phyloP scores from a whole-genome alignment of 2,329 filamentous ascomycete species.

The Cordyceps cicadae region DNA sequence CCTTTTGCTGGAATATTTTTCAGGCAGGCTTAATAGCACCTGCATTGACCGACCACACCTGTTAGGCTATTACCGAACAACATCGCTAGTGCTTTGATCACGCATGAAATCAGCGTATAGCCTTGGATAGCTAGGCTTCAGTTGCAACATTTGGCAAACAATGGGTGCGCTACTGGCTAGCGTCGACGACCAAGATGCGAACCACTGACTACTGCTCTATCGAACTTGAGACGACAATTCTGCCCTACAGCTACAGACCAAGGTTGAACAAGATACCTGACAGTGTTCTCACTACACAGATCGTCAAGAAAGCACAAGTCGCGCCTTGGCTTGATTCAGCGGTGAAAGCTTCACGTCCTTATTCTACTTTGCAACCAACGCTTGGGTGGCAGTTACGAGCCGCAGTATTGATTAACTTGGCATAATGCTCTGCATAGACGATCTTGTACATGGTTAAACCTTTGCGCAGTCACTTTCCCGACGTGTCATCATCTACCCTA shows the following conservation, averaged over 20 bases:
- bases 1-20: neutral
- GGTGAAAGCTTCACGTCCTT: neutral
- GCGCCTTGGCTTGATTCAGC: neutral
- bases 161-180: neutral
- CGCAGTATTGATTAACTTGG: neutral
- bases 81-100: neutral
- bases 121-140: neutral
- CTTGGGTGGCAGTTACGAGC: neutral
- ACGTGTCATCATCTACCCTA: neutral
- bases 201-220: neutral
- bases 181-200: neutral
- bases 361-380: neutral
- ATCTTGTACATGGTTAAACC: neutral
- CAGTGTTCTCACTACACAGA: neutral
- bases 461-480: neutral
- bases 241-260: neutral
- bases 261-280: neutral
- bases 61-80: neutral
- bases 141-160: neutral
- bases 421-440: neutral
- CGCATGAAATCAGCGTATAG: neutral
- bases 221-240: neutral
- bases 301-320: neutral
- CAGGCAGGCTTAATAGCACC: neutral
- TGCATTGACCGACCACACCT: neutral